Evolutionary conservation across 2,329 filamentous ascomycete genomes (phyloP).

Genomic region (Xenoacremonium recifei): DNA sequence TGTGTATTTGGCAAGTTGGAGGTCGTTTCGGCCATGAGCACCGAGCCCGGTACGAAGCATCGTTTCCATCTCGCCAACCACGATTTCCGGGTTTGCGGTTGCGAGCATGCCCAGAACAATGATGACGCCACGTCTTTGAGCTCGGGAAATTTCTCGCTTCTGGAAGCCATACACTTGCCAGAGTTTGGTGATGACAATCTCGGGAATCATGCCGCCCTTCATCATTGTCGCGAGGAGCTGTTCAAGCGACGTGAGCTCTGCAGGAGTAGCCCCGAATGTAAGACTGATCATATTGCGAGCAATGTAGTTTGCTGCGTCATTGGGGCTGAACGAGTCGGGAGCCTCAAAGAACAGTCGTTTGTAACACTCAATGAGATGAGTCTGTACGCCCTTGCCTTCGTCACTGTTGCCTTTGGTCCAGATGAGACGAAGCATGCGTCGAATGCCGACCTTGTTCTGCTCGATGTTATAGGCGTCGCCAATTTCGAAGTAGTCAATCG

Average conservation of each 20-base stretch:
- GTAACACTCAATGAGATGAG: conserved; percentile 95
- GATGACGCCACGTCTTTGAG: conserved; percentile 87
- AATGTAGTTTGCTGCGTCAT: conserved; percentile 92
- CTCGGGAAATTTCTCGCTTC: conserved; percentile 87
- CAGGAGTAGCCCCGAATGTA: conserved; percentile 91
- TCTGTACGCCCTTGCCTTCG: conserved; percentile 96
- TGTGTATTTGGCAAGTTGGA: conserved; percentile 90
- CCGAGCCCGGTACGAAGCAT: conserved; percentile 91
- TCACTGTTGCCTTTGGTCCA: conserved; percentile 99
- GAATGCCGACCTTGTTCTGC: conserved; percentile 86
- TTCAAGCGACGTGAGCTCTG: conserved; percentile 92
- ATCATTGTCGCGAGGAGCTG: conserved; percentile 97
- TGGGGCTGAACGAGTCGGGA: conserved; percentile 80
- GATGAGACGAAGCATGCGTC: conserved; percentile 93
- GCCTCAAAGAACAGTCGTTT: conserved; percentile 94
- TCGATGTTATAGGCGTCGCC: conserved; percentile 96
- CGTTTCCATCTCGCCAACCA: conserved; percentile 90
- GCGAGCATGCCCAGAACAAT: conserved; percentile 97
- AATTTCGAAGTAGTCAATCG: conserved; percentile 97
- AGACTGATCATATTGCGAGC: conserved; percentile 98
- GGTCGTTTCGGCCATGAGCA: conserved; percentile 72
- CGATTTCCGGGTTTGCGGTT: conserved; percentile 86
- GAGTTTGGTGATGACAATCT: conserved; percentile 83
- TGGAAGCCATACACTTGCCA: conserved; percentile 98
- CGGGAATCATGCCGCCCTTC: conserved; percentile 84